A percentile compares a stretch with the other conserved stretches of the same genome.
These are phyloP conservation scores for Pseudomassariella vexata DNA, from an alignment of 2,329 filamentous ascomycete genomes.

Conservation along the genomic window DNA sequence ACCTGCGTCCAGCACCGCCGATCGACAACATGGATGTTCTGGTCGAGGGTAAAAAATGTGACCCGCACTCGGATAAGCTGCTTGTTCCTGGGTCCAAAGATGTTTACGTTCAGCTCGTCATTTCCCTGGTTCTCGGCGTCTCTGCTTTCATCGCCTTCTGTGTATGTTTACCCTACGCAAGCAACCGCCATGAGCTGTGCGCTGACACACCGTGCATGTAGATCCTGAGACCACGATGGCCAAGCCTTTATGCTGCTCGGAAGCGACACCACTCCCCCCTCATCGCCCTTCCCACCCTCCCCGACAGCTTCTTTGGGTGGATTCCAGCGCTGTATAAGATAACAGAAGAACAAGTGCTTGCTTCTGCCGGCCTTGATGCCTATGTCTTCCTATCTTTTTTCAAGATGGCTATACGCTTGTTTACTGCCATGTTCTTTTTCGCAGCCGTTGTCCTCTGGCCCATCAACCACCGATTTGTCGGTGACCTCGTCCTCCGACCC, in stretches of 20 bases:
- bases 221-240: conserved; percentile 88
- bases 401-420: conserved; percentile 86
- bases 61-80: conserved; percentile 11
- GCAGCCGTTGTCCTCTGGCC: conserved; percentile 76
- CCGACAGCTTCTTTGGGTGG: conserved; percentile 87
- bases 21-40: no score
- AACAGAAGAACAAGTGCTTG: conserved; percentile 81
- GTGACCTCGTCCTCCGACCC: conserved; percentile 38
- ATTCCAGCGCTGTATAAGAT: conserved; percentile 80
- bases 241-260: conserved; percentile 80
- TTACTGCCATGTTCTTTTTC: conserved; percentile 74
- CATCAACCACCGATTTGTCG: conserved; percentile 56
- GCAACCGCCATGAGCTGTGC: no score
- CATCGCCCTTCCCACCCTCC: conserved; percentile 66
- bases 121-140: conserved; percentile 66
- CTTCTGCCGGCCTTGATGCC: conserved; percentile 87
- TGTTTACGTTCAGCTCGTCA: conserved; percentile 59
- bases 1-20: no score
- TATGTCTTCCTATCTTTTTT: conserved; percentile 96
- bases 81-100: conserved; percentile 35
- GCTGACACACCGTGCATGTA: conserved; percentile 27
- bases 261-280: conserved; percentile 63
- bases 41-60: no score
- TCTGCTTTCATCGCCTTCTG: conserved; percentile 73
- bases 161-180: no score